Base-by-base conservation (phyloP, 495 filamentous ascomycete species). In the Penicillium lividum region DNA sequence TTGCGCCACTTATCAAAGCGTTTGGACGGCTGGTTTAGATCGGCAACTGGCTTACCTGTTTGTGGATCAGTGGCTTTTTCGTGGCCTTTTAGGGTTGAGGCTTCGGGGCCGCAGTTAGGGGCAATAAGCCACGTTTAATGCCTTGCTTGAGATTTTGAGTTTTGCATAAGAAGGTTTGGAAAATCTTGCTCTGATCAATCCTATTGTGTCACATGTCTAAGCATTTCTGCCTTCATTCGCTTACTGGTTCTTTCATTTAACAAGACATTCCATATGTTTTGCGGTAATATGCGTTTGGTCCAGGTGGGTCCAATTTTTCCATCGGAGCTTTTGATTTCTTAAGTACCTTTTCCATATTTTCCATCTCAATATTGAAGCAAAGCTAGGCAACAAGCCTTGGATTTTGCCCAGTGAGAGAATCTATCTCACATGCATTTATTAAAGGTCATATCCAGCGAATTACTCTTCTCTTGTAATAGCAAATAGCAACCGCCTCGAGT, bases 401-500 rank as follows among this genome's bases (percentile, higher is more conserved):
- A 1, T 22, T 22, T 22, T 22, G 22, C 22, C 2, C 22, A 2
- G 2, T 22, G 22, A 22, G 22, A 22, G 2, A 22, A 22, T 22
- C 22, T 22, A 22, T 22, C 22, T 22, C 22, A 22, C 22, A 1
- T 22, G 22, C 1, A 22, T 22, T 22, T 22, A 22, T 22, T 1
- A 1, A 22, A 22, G 22, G 22, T 22, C 22, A 22, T 22, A 22
- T 22, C 22, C 22, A 22, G 31, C 49, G 3, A 7, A 6, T 18
- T 34, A 57, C 25, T 53, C 49, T 31, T 42, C 49, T 3, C 54
- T 42, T 7, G 48, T 57, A 5, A 57, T 56, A 9, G 49, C 50
- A 33, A 61, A 57, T 3, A 61, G 25, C 30, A 61, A 28, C 15
- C 54, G 45, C 25, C 59, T n/a, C 3, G 59, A 61, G 28, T 57